These are phyloP conservation scores for Prunus persica DNA, from an alignment of 306 rosid species.

Conservation along the genomic window Prunus_persica_NCBIv2 NC_034009.1:40314001-40314500, in stretches of 20 bases:
- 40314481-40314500: background rate
- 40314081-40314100: slow-evolving; percentile 1
- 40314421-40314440: slow-evolving; percentile 14
- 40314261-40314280: slow-evolving; percentile 6
- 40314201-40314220: background rate
- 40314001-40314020: slow-evolving; percentile 95
- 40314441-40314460: slow-evolving; percentile 22
- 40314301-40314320: slow-evolving; percentile 97
- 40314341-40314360: slow-evolving; percentile 61
- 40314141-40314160: background rate
- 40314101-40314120: background rate
- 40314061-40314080: background rate
- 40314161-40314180: background rate
- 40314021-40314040: slow-evolving; percentile 87
- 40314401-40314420: slow-evolving; percentile 39
- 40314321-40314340: slow-evolving; percentile 81
- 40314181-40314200: background rate
- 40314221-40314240: background rate
- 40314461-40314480: slow-evolving; percentile 8
- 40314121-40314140: background rate
- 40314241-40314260: background rate
- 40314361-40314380: slow-evolving; percentile 42
- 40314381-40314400: slow-evolving; percentile 17
- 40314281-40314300: slow-evolving; percentile 27
- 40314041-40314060: slow-evolving; percentile 49